phyloP scores from a whole-genome alignment of 2,329 filamentous ascomycete genomes.

The Fusarium phyllophilum region DNA sequence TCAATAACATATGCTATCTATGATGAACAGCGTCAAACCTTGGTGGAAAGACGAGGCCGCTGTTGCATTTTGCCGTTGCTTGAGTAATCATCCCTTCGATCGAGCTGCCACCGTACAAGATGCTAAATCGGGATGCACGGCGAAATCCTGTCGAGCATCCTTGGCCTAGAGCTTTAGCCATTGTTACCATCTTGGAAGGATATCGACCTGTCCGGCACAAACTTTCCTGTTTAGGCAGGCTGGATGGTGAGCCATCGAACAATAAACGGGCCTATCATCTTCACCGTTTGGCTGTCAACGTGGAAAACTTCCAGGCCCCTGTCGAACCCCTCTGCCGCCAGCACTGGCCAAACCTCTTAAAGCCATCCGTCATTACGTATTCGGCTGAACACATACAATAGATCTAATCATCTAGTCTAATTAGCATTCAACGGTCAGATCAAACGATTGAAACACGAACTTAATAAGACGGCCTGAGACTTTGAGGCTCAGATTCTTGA shows the following conservation, averaged over 20 bases:
- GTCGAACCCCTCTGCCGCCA: background rate
- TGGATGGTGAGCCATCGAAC: background rate
- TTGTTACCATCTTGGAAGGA: constrained; percentile 6
- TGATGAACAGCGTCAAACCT: background rate
- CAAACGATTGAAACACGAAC: background rate
- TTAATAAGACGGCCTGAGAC: constrained; percentile 7
- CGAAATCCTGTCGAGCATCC: background rate
- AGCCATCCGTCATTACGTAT: background rate
- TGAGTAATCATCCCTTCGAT: background rate
- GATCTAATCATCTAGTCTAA: background rate
- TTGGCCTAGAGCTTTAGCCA: constrained; percentile 6
- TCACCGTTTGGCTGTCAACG: background rate
- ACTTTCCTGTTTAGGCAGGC: constrained; percentile 17
- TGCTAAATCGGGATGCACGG: background rate
- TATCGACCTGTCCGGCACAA: background rate
- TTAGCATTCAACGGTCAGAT: constrained; percentile 10
- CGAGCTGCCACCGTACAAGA: background rate
- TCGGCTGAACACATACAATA: background rate
- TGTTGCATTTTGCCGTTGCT: background rate
- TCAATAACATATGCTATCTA: background rate
- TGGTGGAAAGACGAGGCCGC: background rate
- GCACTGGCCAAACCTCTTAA: background rate
- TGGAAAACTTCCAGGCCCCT: background rate
- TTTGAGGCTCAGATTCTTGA: constrained; percentile 13
- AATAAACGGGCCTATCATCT: constrained; percentile 14